Base-by-base conservation (phyloP, 208 protist species). In the Acanthamoeba divionensis region DNA sequence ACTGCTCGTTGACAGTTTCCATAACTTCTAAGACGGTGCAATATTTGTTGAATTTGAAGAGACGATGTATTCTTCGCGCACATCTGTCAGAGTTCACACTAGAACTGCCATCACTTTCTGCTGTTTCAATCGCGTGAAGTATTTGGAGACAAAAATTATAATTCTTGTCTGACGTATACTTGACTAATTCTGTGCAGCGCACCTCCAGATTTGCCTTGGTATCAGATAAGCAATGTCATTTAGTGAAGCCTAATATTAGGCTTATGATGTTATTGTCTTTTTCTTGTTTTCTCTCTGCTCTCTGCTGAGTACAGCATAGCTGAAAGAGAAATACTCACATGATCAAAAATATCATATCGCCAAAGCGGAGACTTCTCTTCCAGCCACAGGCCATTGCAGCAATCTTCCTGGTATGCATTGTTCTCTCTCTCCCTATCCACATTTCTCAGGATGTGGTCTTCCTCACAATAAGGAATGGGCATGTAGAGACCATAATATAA, bases 11-110 rank as follows among this genome's bases (percentile, higher is more conserved):
- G 31, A 41, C 65, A 24, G 65, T 73, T 4, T 31, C 47, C 65
- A 73, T 73, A 38, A 73, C 65, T 1, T 73, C 65, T 15, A 31
- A 15, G 7, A 73, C 65, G 3, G 65, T 73, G 65, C 36, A 48
- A 38, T 73, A 73, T 38, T 73, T 73, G 33, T 73, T 73, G 65
- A 73, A 73, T 26, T 73, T 73, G 33, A 45, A 73, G 33, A 73
- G 65, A 31, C 47, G 65, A 26, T 26, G 38, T 21, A 21, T 73
- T 13, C 65, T 31, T 21, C 57, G n/a, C n/a, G n/a, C n/a, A n/a
- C n/a, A n/a, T n/a, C n/a, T n/a, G n/a, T n/a, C n/a, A n/a, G n/a
- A n/a, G n/a, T n/a, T n/a, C n/a, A n/a, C 13, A 8, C 7, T 65
- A 36, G 57, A 36, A 41, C 3, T 1, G 36, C n/a, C 21, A 1